A percentile compares a stretch with the other conserved stretches of the same genome.
These are phyloP conservation scores for Paraconiothyrium brasiliense DNA, from an alignment of 2,329 filamentous ascomycete genomes.

Conservation along the genomic window DNA sequence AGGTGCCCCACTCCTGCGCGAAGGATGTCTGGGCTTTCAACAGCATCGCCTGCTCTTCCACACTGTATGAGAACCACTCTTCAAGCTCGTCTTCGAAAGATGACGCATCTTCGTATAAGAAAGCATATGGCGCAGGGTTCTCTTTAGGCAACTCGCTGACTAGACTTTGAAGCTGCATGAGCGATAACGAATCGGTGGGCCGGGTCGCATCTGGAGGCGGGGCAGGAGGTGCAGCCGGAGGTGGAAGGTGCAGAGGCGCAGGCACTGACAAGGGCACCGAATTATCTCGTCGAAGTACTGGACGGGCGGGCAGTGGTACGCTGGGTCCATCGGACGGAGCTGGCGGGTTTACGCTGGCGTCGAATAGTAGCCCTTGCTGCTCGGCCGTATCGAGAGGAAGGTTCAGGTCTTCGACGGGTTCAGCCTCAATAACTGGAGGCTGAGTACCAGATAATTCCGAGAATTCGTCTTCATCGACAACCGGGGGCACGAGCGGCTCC, in stretches of 20 bases:
- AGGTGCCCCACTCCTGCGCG: conserved; percentile 72
- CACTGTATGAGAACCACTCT: conserved; percentile 96
- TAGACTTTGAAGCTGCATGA: conserved; percentile 57
- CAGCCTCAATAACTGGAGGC: conserved; percentile 44
- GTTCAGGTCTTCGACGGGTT: conserved; percentile 43
- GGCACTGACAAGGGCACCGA: conserved; percentile 51
- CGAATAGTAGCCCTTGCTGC: conserved; percentile 42
- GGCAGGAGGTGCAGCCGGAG: conserved; percentile 48
- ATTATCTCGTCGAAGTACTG: conserved; percentile 51
- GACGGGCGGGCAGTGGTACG: conserved; percentile 45
- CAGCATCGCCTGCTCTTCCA: conserved; percentile 83
- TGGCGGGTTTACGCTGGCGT: conserved; percentile 27
- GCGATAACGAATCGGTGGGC: conserved; percentile 56
- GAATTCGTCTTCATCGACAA: conserved; percentile 50
- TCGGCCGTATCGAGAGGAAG: conserved; percentile 50
- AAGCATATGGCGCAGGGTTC: conserved; percentile 74
- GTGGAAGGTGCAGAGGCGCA: conserved; percentile 55
- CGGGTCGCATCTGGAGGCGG: conserved; percentile 42
- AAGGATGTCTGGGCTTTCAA: conserved; percentile 80
- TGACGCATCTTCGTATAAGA: conserved; percentile 65
- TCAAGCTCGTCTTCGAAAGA: conserved; percentile 86
- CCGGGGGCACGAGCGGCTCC: conserved; percentile 45
- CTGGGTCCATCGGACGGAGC: conserved; percentile 28
- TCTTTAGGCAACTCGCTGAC: conserved; percentile 55
- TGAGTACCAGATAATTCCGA: conserved; percentile 40